phyloP scores from a whole-genome alignment of 176 grass and related monocot genomes.

The Carex scoparia region DNA sequence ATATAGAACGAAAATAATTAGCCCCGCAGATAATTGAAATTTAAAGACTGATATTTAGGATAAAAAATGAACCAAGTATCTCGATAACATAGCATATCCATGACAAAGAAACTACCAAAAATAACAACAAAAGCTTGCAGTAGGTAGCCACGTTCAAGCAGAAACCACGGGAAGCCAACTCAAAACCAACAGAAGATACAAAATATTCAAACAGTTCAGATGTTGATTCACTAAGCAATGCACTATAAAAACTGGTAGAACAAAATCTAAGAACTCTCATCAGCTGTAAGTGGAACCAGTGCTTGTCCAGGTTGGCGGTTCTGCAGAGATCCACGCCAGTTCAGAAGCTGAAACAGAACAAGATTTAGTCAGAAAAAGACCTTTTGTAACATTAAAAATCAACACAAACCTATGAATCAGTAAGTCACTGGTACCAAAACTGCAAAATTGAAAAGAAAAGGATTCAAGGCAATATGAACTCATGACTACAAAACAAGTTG shows the following conservation, averaged over 20 bases:
- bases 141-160: background rate
- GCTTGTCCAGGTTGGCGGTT: slow-evolving; percentile 5
- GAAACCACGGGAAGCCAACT: background rate
- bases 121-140: slow-evolving; percentile 5
- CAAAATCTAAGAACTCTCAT: slow-evolving; percentile 3
- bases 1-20: background rate
- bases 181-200: background rate
- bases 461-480: background rate
- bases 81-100: background rate
- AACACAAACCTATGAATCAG: background rate
- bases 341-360: slow-evolving; percentile 22
- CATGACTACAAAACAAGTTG: background rate
- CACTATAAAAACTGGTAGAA: background rate
- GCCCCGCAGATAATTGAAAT: background rate
- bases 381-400: background rate
- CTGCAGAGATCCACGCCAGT: slow-evolving; percentile 2
- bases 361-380: background rate
- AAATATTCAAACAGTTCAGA: slow-evolving; percentile 3
- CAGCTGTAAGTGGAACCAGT: background rate
- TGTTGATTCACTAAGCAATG: background rate
- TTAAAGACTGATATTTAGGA: background rate
- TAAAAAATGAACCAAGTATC: background rate
- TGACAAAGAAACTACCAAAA: slow-evolving; percentile 4
- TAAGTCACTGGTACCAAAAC: background rate
- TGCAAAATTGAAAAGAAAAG: background rate